These are phyloP conservation scores for Pyrus betulifolia DNA, from an alignment of 306 rosid species.

Conservation along the genomic window DNA sequence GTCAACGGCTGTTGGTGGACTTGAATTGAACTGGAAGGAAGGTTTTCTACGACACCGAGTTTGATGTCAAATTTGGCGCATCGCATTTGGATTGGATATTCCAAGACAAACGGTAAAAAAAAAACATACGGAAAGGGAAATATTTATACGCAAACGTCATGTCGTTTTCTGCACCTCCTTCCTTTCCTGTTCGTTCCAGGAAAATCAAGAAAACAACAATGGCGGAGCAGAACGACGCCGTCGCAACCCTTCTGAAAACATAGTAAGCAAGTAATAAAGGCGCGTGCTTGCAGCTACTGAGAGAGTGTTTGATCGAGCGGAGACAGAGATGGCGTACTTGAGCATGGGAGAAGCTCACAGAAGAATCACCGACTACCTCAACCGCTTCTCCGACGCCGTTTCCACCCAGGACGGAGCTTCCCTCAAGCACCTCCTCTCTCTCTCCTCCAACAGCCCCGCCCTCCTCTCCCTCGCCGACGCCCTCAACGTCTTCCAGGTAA, in stretches of 20 bases:
- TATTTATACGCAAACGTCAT: not conserved
- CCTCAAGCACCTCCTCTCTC: constrained; percentile 59
- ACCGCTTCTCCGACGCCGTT: constrained; percentile 66
- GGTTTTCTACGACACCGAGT: not conserved
- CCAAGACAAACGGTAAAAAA: not conserved
- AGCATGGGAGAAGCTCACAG: constrained; percentile 95
- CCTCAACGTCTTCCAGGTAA: constrained; percentile 56
- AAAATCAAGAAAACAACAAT: not conserved
- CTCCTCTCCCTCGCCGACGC: constrained; percentile 72
- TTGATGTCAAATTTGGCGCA: not conserved
- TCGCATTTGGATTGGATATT: not conserved
- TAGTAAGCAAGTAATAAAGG: not conserved
- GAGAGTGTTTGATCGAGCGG: not conserved
- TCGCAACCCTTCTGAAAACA: not conserved
- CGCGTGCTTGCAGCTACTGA: not conserved
- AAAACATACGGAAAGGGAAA: too few species aligned
- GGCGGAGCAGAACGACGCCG: not conserved
- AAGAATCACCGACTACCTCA: constrained; percentile 69
- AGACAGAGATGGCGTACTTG: constrained; percentile 54
- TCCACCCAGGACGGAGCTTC: constrained; percentile 61
- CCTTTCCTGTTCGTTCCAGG: not conserved
- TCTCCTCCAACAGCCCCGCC: constrained; percentile 54
- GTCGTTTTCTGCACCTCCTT: not conserved
- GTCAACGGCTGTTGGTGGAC: not conserved
- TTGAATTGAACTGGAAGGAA: not conserved